Conservation (phyloP, 306 rosid genomes). For the Acmispon strigosus region DNA sequence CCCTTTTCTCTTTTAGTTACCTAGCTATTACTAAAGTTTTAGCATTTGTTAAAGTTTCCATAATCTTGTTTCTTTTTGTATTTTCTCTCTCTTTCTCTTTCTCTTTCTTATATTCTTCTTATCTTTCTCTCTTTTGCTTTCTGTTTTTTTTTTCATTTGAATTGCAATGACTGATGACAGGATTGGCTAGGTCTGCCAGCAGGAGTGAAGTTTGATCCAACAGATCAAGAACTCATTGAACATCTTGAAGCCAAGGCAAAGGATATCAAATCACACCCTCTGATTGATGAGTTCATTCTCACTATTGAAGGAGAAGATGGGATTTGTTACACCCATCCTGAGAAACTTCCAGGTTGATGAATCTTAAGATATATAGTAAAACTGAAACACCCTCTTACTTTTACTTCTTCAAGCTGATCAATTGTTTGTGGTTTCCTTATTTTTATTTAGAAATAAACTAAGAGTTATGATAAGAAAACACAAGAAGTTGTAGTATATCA, state of each 20-base stretch:
- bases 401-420: too few species aligned
- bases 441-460: too few species aligned
- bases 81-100: background rate
- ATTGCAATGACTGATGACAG: constrained; percentile 46
- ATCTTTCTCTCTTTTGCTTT: background rate
- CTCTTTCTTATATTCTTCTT: background rate
- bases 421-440: too few species aligned
- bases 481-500: too few species aligned
- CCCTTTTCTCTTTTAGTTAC: constrained; percentile 1
- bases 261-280: constrained; percentile 84
- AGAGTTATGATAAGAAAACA: too few species aligned
- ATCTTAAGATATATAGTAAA: background rate
- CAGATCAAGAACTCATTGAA: constrained; percentile 96
- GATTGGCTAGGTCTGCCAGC: constrained; percentile 99
- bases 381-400: background rate
- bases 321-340: constrained; percentile 98
- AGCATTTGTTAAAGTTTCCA: constrained; percentile 19
- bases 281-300: constrained; percentile 95
- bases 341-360: constrained; percentile 82
- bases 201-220: constrained; percentile 97
- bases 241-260: constrained; percentile 92
- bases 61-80: background rate
- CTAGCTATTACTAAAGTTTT: background rate
- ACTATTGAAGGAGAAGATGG: constrained; percentile 99
- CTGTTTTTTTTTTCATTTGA: constrained; percentile 1